phyloP scores from a whole-genome alignment of 768 basidiomycete species.

The Termitomyces sp. region DNA sequence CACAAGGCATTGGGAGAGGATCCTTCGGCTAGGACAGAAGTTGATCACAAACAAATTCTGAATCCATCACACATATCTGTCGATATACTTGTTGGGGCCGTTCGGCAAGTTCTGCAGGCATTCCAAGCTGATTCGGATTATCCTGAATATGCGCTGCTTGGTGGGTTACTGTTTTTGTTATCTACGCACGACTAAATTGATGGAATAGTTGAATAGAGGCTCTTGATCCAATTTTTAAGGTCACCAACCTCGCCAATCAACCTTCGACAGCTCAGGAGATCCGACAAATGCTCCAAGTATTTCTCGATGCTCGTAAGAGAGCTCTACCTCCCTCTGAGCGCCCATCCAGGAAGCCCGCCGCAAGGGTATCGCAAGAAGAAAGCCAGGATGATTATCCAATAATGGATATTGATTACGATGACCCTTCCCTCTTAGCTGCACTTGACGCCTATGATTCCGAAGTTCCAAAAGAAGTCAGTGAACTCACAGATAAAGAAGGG shows the following conservation, averaged over 20 bases:
- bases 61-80: conserved; percentile 5
- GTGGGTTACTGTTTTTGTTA: conserved; percentile 12
- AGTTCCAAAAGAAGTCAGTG: conserved; percentile 37
- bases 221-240: conserved; percentile 44
- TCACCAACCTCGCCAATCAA: conserved; percentile 34
- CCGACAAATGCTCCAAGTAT: conserved; percentile 52
- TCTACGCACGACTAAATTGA: neutral
- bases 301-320: conserved; percentile 53
- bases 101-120: conserved; percentile 6
- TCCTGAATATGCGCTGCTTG: conserved; percentile 54
- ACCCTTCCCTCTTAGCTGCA: conserved; percentile 55
- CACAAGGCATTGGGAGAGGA: conserved; percentile 27
- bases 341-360: conserved; percentile 20
- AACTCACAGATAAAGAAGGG: conserved; percentile 6
- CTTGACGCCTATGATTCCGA: conserved; percentile 38
- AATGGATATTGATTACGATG: conserved; percentile 51
- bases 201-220: conserved; percentile 40
- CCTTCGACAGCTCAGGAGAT: conserved; percentile 50
- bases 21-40: neutral
- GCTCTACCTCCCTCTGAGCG: conserved; percentile 44
- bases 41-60: neutral
- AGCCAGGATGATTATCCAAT: conserved; percentile 74
- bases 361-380: conserved; percentile 57
- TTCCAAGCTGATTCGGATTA: conserved; percentile 31
- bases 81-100: conserved; percentile 21